Base-by-base conservation (phyloP, 768 basidiomycete genomes). In the Phanerochaete carnosa region DNA sequence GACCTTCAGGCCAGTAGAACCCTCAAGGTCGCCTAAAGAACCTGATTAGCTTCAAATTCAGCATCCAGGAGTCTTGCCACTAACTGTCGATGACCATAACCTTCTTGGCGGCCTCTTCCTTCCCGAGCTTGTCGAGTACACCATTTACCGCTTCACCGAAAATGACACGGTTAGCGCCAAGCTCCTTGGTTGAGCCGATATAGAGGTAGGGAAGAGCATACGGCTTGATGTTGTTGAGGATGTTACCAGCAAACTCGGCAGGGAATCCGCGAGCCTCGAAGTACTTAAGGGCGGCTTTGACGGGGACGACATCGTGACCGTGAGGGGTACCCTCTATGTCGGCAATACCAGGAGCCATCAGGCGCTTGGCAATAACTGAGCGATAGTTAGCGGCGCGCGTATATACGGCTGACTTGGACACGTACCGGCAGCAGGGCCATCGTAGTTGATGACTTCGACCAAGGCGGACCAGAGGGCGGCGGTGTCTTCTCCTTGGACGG, bases 71-170 rank as follows among this genome's bases (percentile, higher is more conserved):
- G 22, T 19, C 49, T 39, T 23, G 35, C 0, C 11, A 78, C 87
- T 57, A 63, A 87, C 89, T 90, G 69, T 94, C 93, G 62, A 95
- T 92, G 60, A 92, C 90, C 86, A 94, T 85, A 45, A 94, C 92
- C 71, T 86, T 92, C 73, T 80, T 80, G 11, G 83, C 82, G 1
- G 87, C 88, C 68, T 92, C 91, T 70, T 91, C 89, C 73, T 87
- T 91, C 67, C 79, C 79, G 51, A 92, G 75, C 32, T 77, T 81
- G 67, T 94, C 92, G 22, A 95, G 81, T 1, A 94, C 92, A 63
- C 77, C 58, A 69, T 87, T 89, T 54, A 93, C 92, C 11, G 93
- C 90, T 66, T 94, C 90, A 29, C 93, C 93, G 65, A 95, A 95
- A 12, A 89, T 77, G 43, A 89, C 88, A 66, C 93, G 89, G 69